These are phyloP conservation scores for Coemansia furcata DNA, from an alignment of 192 early-diverging fungal genomes.

Conservation along the genomic window DNA sequence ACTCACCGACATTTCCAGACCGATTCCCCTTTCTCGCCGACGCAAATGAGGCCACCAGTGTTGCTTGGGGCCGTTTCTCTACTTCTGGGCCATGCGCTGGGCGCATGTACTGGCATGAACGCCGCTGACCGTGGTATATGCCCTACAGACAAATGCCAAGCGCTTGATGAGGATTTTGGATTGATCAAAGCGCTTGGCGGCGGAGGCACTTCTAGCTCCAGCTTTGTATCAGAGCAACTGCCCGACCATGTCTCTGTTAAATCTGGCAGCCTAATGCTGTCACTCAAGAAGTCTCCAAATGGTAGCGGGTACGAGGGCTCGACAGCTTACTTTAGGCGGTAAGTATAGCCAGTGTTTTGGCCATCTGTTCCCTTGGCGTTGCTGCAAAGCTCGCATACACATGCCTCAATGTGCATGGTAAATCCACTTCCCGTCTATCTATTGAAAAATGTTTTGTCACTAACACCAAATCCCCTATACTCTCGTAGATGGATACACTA, in stretches of 20 bases:
- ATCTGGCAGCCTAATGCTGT: constrained; percentile 43
- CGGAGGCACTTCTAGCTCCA: constrained; percentile 12
- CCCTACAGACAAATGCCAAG: constrained; percentile 24
- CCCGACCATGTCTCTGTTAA: constrained; percentile 49
- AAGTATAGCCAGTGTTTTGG: background rate
- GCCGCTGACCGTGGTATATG: constrained; percentile 34
- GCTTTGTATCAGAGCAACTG: constrained; percentile 55
- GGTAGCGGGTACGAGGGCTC: constrained; percentile 50
- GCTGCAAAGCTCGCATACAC: background rate
- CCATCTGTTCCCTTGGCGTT: background rate
- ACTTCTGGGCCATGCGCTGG: constrained; percentile 42
- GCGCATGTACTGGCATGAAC: constrained; percentile 52
- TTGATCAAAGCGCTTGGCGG: constrained; percentile 5
- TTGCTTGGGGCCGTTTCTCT: constrained; percentile 23
- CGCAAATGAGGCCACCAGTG: constrained; percentile 18
- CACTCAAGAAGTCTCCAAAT: constrained; percentile 38
- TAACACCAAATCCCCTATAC: background rate
- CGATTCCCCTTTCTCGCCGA: background rate
- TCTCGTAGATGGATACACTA: constrained; percentile 56
- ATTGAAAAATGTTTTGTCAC: background rate
- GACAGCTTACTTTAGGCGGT: constrained; percentile 40
- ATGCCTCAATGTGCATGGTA: background rate
- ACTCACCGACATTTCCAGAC: background rate
- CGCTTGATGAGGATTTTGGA: constrained; percentile 19
- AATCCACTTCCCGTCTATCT: background rate